Evolutionary conservation across 2,329 filamentous ascomycete species (phyloP).

Genomic region (Ustilaginoidea virens): DNA sequence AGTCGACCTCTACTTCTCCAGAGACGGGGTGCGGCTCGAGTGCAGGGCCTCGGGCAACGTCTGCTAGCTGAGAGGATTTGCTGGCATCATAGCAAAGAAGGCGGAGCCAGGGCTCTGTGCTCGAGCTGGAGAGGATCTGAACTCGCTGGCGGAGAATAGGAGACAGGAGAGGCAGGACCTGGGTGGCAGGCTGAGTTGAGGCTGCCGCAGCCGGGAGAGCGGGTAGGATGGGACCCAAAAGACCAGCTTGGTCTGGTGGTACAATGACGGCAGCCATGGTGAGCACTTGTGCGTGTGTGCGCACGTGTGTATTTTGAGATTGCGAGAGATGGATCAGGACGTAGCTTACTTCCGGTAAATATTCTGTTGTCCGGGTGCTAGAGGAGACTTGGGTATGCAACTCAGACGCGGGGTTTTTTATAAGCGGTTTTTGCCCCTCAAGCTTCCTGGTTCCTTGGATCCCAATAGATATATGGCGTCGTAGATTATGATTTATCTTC

Average conservation of each 20-base stretch:
- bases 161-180: conserved; percentile 43
- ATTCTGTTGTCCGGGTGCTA: too few relatives aligned
- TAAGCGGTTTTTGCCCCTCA: too few relatives aligned
- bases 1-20: conserved; percentile 63
- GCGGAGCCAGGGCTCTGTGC: conserved; percentile 54
- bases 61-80: conserved; percentile 40
- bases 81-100: conserved; percentile 53
- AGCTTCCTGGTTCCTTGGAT: too few relatives aligned
- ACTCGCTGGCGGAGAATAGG: conserved; percentile 52
- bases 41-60: conserved; percentile 43
- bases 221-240: conserved; percentile 42
- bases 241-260: conserved; percentile 27
- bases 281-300: too few relatives aligned
- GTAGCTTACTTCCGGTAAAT: too few relatives aligned
- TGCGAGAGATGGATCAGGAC: too few relatives aligned
- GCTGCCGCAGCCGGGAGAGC: conserved; percentile 43
- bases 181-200: conserved; percentile 39
- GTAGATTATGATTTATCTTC: too few relatives aligned
- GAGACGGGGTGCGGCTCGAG: conserved; percentile 71
- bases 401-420: too few relatives aligned
- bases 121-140: conserved; percentile 44
- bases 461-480: too few relatives aligned
- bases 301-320: too few relatives aligned
- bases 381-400: too few relatives aligned
- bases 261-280: conserved; percentile 18